Evolutionary conservation across 345 rosid genomes (phyloP).

Genomic region (Linum tenue): DNA sequence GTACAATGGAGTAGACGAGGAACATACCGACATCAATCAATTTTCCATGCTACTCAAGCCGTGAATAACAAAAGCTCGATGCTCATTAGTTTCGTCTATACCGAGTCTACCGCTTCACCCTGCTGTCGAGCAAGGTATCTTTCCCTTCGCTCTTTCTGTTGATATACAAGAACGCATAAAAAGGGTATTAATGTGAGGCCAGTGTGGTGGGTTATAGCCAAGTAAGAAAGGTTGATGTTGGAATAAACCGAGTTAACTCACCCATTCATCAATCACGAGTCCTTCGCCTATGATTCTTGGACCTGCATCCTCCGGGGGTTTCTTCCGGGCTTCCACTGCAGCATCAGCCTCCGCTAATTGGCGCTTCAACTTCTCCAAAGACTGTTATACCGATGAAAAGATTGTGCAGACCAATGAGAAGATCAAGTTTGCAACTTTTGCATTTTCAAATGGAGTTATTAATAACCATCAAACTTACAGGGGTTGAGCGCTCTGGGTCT

Average conservation of each 20-base stretch:
- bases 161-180: background rate
- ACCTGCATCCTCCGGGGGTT: constrained; percentile 73
- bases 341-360: constrained; percentile 88
- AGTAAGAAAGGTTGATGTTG: background rate
- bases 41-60: too few species aligned
- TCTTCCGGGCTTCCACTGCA: constrained; percentile 69
- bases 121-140: constrained; percentile 91
- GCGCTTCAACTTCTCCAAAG: constrained; percentile 77
- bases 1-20: too few species aligned
- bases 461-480: constrained; percentile 40
- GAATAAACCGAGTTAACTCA: constrained; percentile 20
- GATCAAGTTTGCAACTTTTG: background rate
- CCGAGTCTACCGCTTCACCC: constrained; percentile 66
- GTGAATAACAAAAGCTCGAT: too few species aligned
- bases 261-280: constrained; percentile 99
- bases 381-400: constrained; percentile 18
- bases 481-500: constrained; percentile 63
- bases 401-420: background rate
- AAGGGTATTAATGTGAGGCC: too few species aligned
- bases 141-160: constrained; percentile 91
- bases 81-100: constrained; percentile 18
- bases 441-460: background rate
- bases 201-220: background rate
- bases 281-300: constrained; percentile 92
- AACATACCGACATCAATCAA: too few species aligned